Evolutionary conservation across 225 moss, liverwort and hornwort genomes (phyloP).

Genomic region (Anthoceros angustus): DNA sequence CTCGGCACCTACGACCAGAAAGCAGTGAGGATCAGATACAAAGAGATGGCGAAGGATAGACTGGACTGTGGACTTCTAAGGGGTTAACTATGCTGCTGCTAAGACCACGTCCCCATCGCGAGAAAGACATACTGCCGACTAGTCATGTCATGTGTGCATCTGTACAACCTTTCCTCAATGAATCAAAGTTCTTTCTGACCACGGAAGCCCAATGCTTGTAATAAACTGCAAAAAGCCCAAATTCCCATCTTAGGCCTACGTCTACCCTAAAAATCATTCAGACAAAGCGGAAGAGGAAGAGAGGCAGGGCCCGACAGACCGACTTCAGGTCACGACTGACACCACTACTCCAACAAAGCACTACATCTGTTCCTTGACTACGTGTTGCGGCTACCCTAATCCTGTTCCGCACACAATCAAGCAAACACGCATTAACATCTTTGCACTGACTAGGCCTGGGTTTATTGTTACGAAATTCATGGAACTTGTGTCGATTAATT

Average conservation of each 20-base stretch:
- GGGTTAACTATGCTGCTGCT: not conserved
- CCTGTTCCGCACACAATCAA: too few relatives aligned
- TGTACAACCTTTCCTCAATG: slow-evolving; percentile 4
- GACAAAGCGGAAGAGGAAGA: too few relatives aligned
- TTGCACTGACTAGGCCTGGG: too few relatives aligned
- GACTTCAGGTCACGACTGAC: not conserved
- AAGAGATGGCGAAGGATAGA: not conserved
- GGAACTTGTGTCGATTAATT: not conserved
- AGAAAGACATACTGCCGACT: not conserved
- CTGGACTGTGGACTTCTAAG: too few relatives aligned
- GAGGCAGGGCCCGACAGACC: not conserved
- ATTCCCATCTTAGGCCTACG: not conserved
- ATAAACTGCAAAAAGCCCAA: slow-evolving; percentile 3
- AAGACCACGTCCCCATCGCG: not conserved
- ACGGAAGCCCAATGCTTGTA: slow-evolving; percentile 2
- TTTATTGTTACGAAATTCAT: too few relatives aligned
- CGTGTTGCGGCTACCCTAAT: too few relatives aligned
- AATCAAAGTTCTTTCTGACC: slow-evolving; percentile 6
- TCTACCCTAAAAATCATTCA: not conserved
- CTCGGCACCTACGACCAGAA: not conserved
- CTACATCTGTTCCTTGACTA: too few relatives aligned
- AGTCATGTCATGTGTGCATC: not conserved
- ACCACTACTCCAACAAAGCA: too few relatives aligned
- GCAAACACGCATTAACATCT: too few relatives aligned
- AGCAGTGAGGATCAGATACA: not conserved